Percentiles rank a stretch among this genome's conserved stretches.
Evolutionary conservation across 2,329 filamentous ascomycete species (phyloP).

Genomic region (Colletotrichum trifolii): DNA sequence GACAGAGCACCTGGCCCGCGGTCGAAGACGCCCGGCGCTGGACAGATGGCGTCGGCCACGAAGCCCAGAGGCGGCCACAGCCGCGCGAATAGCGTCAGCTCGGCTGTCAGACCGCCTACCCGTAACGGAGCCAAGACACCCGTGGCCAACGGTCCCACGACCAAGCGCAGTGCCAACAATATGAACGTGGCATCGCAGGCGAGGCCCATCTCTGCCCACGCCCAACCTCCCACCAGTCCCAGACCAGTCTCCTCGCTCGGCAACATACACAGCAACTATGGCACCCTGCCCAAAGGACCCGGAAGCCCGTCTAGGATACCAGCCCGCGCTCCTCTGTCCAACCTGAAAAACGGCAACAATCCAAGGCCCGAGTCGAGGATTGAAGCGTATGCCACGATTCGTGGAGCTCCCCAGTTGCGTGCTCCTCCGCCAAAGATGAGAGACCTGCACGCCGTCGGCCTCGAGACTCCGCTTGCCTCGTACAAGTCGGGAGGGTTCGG

Average conservation of each 20-base stretch:
- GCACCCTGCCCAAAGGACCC: slow-evolving; percentile 44
- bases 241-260: slow-evolving; percentile 23
- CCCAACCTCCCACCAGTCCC: slow-evolving; percentile 31
- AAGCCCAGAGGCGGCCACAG: slow-evolving; percentile 51
- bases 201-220: slow-evolving; percentile 26
- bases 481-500: slow-evolving; percentile 61
- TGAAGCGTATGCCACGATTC: slow-evolving; percentile 53
- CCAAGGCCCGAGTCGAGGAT: slow-evolving; percentile 64
- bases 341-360: slow-evolving; percentile 77
- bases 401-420: slow-evolving; percentile 67
- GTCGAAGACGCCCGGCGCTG: slow-evolving; percentile 79
- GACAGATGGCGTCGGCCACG: slow-evolving; percentile 57
- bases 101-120: slow-evolving; percentile 29
- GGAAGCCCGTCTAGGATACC: slow-evolving; percentile 77
- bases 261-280: slow-evolving; percentile 40
- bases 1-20: slow-evolving; percentile 64
- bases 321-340: slow-evolving; percentile 75
- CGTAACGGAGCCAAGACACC: slow-evolving; percentile 62
- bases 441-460: slow-evolving; percentile 70
- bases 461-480: slow-evolving; percentile 61
- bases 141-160: slow-evolving; percentile 52
- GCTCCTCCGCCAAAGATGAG: slow-evolving; percentile 94
- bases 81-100: slow-evolving; percentile 51
- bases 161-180: slow-evolving; percentile 43
- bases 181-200: slow-evolving; percentile 36